phyloP scores from a whole-genome alignment of 75 land plant genomes.

The Isoetes taiwanensis region DNA sequence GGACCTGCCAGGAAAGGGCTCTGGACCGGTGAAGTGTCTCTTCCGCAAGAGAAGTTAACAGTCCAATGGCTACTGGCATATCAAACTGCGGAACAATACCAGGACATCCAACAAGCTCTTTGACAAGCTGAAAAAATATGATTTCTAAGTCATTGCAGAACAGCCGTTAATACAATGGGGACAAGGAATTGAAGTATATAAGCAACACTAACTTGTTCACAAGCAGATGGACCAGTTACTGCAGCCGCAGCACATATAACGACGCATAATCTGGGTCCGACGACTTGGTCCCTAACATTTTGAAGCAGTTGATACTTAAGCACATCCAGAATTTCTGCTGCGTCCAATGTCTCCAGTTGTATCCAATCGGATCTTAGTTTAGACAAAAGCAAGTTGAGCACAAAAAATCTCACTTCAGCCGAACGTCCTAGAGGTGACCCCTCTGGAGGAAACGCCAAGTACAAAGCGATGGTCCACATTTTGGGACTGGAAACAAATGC shows the following conservation, averaged over 20 bases:
- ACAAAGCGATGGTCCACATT: conserved; percentile 12
- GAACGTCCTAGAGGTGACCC: not conserved
- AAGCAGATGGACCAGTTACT: conserved; percentile 13
- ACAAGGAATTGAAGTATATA: not conserved
- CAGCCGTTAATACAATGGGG: not conserved
- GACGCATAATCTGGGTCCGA: conserved; percentile 7
- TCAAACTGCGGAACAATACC: not conserved
- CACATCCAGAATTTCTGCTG: conserved; percentile 17
- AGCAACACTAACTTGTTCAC: conserved; percentile 7
- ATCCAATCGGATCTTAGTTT: conserved; percentile 21
- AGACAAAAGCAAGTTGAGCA: conserved; percentile 17
- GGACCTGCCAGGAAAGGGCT: conserved; percentile 15
- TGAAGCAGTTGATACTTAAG: conserved; percentile 8
- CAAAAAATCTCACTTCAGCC: conserved; percentile 14
- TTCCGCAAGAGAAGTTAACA: conserved; percentile 14
- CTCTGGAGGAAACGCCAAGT: conserved; percentile 18
- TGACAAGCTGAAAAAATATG: conserved; percentile 8
- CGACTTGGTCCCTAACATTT: not conserved
- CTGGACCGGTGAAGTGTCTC: conserved; percentile 12
- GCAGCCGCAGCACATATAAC: conserved; percentile 18
- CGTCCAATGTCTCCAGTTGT: conserved; percentile 5
- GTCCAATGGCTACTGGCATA: conserved; percentile 5
- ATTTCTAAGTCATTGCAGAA: not conserved
- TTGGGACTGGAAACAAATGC: conserved; percentile 7
- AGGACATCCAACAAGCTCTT: conserved; percentile 1